These are phyloP conservation scores for Pseudofabraea citricarpa DNA, from an alignment of 2,329 filamentous ascomycete genomes.

Conservation along the genomic window DNA sequence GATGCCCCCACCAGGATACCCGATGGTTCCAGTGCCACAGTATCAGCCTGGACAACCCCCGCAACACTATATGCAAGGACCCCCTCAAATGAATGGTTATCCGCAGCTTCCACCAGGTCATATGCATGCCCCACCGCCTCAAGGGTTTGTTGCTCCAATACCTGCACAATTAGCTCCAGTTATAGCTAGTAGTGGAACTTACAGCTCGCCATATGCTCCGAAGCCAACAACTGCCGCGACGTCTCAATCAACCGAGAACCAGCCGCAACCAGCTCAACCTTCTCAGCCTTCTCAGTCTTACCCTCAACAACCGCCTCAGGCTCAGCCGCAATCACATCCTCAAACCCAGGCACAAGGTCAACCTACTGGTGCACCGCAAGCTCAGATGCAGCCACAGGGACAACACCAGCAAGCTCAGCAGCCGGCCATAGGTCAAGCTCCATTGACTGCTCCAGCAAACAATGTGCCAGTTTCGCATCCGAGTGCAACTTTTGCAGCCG, in stretches of 20 bases:
- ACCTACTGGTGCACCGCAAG: slow-evolving; percentile 1
- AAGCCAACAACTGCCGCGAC: slow-evolving; percentile 16
- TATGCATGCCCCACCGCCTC: slow-evolving; percentile 11
- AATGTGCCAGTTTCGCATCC: background rate
- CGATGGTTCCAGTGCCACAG: slow-evolving; percentile 16
- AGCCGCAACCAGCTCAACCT: slow-evolving; percentile 7
- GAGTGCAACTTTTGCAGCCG: background rate
- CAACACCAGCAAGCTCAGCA: background rate
- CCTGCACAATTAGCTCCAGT: slow-evolving; percentile 17
- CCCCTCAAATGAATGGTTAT: slow-evolving; percentile 12
- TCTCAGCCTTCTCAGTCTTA: slow-evolving; percentile 5
- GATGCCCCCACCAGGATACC: slow-evolving; percentile 19
- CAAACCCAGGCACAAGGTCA: slow-evolving; percentile 3
- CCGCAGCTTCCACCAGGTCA: slow-evolving; percentile 9
- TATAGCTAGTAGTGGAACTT: slow-evolving; percentile 10
- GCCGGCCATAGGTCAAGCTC: background rate
- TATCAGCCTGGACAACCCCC: slow-evolving; percentile 13
- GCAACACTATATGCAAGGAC: slow-evolving; percentile 15
- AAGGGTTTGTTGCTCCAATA: slow-evolving; percentile 13
- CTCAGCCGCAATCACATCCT: background rate
- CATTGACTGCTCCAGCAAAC: background rate
- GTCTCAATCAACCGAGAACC: slow-evolving; percentile 1
- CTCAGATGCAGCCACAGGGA: background rate
- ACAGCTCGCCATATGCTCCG: slow-evolving; percentile 30
- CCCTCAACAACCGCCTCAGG: slow-evolving; percentile 1